These are phyloP conservation scores for Datisca glomerata DNA, from an alignment of 306 rosid species.

Conservation along the genomic window DNA sequence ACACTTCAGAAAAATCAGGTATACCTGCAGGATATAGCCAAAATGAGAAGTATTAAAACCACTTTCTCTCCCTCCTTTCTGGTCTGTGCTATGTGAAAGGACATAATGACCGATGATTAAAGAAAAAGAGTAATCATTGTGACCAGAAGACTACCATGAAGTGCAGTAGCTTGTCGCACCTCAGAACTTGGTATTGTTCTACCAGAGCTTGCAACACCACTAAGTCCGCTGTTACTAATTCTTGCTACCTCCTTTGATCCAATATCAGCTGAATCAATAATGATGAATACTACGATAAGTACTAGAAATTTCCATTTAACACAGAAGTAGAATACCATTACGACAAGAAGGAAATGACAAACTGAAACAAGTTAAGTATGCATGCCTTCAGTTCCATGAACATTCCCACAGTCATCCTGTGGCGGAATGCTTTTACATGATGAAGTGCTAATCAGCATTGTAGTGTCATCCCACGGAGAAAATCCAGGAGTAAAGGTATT, in stretches of 20 bases:
- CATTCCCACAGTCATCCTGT: constrained; percentile 40
- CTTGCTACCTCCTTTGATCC: constrained; percentile 50
- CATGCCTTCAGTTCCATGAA: constrained; percentile 52
- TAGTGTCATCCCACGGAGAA: constrained; percentile 63
- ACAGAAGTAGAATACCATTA: constrained; percentile 7
- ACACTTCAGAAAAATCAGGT: constrained; percentile 86
- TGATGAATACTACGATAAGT: constrained; percentile 27
- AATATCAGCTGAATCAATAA: constrained; percentile 79
- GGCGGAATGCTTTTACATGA: constrained; percentile 21
- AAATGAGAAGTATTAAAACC: too few species aligned
- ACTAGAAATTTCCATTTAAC: constrained; percentile 28
- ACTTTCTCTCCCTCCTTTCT: too few species aligned
- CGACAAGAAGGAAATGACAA: background rate
- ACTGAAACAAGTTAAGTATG: constrained; percentile 14
- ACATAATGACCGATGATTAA: too few species aligned
- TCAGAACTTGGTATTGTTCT: constrained; percentile 26
- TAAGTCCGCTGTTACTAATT: constrained; percentile 25
- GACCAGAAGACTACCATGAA: constrained; percentile 53
- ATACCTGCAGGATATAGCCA: constrained; percentile 35
- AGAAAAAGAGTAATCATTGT: too few species aligned
- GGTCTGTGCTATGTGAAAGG: too few species aligned
- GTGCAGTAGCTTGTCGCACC: constrained; percentile 39
- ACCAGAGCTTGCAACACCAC: constrained; percentile 39
- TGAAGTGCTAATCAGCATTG: constrained; percentile 34
- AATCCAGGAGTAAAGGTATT: constrained; percentile 39